Evolutionary conservation across 495 filamentous ascomycete genomes (phyloP), one percentile per base, ranked within the genome.

Genomic region (Penicillium canariense): DNA sequence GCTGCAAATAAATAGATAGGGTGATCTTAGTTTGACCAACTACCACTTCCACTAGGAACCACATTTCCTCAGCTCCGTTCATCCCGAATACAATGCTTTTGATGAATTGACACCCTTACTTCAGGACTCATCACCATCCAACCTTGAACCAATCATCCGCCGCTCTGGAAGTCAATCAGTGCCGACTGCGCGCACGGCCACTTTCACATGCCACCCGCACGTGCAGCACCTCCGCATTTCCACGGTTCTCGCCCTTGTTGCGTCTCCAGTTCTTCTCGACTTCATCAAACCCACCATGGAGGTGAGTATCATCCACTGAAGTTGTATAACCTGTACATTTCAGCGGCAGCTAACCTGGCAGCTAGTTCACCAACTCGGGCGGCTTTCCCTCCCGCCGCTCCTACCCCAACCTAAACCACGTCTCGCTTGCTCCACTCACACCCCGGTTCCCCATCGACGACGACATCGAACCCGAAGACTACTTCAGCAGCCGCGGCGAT

Each of bases 361-460:
- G 10, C 28, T 39, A 64, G 58, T 51, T 56, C 48, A 61, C 50
- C 14, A 67, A 57, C 42, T 59, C 68, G 31, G 50, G 59, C 34
- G 63, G 68, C 56, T 76, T 72, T 60, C 68, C 63, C 26, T 74
- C 71, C 36, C 69, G 72, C 40, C 74, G 75, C 53, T 78, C 76
- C 18, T 77, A 78, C 56, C 75, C 76, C 50, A 68, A 75, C 22
- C 59, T 81, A 39, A 61, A 76, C 51, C 72, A 77, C 52, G 52
- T 76, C 56, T 83, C 83, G 22, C 77, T 88, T 44, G 81, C 84
- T 27, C 86, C 86, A 51, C 74, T 90, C 17, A 87, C 84, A 14
- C 81, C 85, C 45, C 80, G 77, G 66, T 81, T 86, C 53, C 84
- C 86, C 47, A 73, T 85, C 44, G 80, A 86, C 59, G 68, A 76